Conservation (phyloP, 2,329 filamentous ascomycete species). For the Ceratocystis papillata region DNA sequence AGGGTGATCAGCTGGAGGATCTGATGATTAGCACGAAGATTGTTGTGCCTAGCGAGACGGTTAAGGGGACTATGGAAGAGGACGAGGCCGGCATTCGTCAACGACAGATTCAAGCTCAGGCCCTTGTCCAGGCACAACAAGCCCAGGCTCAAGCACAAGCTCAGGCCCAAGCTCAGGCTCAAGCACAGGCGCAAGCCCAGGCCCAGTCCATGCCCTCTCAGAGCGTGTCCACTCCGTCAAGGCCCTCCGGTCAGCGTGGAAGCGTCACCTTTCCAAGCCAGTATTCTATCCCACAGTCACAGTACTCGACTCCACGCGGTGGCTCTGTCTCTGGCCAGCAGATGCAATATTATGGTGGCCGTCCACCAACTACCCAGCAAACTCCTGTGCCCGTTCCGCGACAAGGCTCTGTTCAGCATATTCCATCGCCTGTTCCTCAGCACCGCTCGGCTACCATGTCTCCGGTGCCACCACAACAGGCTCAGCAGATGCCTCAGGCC, state of each 20-base stretch:
- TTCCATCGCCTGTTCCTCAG: constrained; percentile 22
- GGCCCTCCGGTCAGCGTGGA: constrained; percentile 26
- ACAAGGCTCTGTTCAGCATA: constrained; percentile 21
- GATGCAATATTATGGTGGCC: constrained; percentile 21
- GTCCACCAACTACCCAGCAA: constrained; percentile 19
- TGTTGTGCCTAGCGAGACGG: constrained; percentile 59
- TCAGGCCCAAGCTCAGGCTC: neutral
- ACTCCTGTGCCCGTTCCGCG: constrained; percentile 24
- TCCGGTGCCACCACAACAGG: constrained; percentile 26
- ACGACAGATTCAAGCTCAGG: constrained; percentile 35
- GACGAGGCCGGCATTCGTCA: constrained; percentile 55
- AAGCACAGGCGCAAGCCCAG: constrained; percentile 16
- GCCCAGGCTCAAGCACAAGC: constrained; percentile 25
- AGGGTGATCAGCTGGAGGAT: constrained; percentile 75
- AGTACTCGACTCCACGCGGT: constrained; percentile 17
- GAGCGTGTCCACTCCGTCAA: constrained; percentile 13
- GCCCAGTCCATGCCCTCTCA: constrained; percentile 7
- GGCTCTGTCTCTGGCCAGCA: constrained; percentile 16
- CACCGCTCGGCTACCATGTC: constrained; percentile 29
- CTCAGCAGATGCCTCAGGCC: constrained; percentile 31
- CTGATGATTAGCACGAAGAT: constrained; percentile 73
- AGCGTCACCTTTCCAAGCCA: constrained; percentile 36
- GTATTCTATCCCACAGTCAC: constrained; percentile 28
- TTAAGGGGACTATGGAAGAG: constrained; percentile 71
- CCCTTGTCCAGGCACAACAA: constrained; percentile 26